These are phyloP conservation scores for Aureobasidium sp. DNA, from an alignment of 2,329 filamentous ascomycete genomes.

Conservation along the genomic window DNA sequence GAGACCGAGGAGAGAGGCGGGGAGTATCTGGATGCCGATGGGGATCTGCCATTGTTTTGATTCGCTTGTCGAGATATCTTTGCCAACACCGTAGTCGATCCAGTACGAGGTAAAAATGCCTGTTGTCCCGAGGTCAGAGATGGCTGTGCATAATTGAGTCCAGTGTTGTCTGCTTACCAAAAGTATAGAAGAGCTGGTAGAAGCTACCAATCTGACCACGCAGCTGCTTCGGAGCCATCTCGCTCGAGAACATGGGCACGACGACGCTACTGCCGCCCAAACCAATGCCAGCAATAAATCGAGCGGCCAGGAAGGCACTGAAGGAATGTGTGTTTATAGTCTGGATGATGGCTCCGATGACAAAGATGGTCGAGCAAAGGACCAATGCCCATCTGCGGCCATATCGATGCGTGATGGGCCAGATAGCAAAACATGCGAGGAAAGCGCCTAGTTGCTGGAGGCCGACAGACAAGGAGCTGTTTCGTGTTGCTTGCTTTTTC, in stretches of 20 bases:
- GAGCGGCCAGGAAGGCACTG: conserved; percentile 39
- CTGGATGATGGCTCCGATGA: conserved; percentile 39
- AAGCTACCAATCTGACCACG: conserved; percentile 45
- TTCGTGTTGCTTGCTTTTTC: conserved; percentile 32
- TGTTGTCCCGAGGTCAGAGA: not conserved
- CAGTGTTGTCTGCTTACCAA: conserved; percentile 26
- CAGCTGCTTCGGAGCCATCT: conserved; percentile 40
- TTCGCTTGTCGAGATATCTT: conserved; percentile 29
- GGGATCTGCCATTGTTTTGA: conserved; percentile 49
- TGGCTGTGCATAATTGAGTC: not conserved
- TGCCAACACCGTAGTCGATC: conserved; percentile 44
- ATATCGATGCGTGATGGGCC: conserved; percentile 41
- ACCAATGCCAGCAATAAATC: conserved; percentile 43
- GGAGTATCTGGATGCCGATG: conserved; percentile 46
- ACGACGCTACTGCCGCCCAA: conserved; percentile 42
- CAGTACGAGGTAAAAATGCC: conserved; percentile 47
- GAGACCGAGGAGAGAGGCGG: conserved; percentile 41
- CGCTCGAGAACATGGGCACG: conserved; percentile 36
- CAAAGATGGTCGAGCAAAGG: conserved; percentile 38
- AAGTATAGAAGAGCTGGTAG: conserved; percentile 46
- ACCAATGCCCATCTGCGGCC: conserved; percentile 43
- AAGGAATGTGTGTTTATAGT: conserved; percentile 42
- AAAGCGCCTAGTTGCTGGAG: conserved; percentile 49
- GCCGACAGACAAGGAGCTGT: conserved; percentile 42
- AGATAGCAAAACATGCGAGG: conserved; percentile 45